Evolutionary conservation across 2,329 filamentous ascomycete genomes (phyloP), one percentile per base, ranked within the genome.

Genomic region (Periconia digitata): DNA sequence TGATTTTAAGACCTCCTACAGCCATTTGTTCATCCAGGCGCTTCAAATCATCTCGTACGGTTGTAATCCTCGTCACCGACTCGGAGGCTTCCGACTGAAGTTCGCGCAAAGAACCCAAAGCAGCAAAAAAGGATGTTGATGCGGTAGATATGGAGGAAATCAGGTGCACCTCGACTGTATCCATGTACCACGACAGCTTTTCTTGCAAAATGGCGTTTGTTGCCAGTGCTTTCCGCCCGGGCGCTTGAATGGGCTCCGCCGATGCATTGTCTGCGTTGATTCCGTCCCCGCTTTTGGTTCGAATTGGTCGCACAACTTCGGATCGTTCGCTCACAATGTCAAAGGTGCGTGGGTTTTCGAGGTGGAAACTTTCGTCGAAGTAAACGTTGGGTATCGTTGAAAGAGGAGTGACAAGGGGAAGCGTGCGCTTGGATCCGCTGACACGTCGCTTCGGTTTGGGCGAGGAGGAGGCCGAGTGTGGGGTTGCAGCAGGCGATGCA

Each of bases 121-220:
- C 94, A 0, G 91, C 92, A 64, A 99, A 99, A 71, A 99, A 99
- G 0, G 92, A 96, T 0, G 90, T 91, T 0, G 94, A 97, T 1
- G 94, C 94, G 0, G 89, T 91, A 2, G 92, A 97, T 54, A 99
- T 99, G 0, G 92, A 96, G 24, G 90, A 90, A 60, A 99, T 96
- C 7, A 99, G 78, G 68, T 99, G 94, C 46, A 99, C 90, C 69
- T 99, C 94, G 18, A 99, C 91, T 0, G 94, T 99, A 69, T 99
- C 94, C 91, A 99, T 96, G 70, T 99, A 99, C 94, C 94, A 99
- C 0, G 94, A 97, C 12, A 99, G 78, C 72, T 99, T 99, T 72
- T 99, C 94, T 69, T 99, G 94, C 29, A 99, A 72, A 49, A 99
- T 99, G 0, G 94, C 94, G 72, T 99, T 99, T 0, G 92, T 96